Percentiles rank a stretch among this genome's conserved stretches.
phyloP scores from a whole-genome alignment of 2,329 filamentous ascomycete genomes.

The Pseudophaeomoniella oleicola region DNA sequence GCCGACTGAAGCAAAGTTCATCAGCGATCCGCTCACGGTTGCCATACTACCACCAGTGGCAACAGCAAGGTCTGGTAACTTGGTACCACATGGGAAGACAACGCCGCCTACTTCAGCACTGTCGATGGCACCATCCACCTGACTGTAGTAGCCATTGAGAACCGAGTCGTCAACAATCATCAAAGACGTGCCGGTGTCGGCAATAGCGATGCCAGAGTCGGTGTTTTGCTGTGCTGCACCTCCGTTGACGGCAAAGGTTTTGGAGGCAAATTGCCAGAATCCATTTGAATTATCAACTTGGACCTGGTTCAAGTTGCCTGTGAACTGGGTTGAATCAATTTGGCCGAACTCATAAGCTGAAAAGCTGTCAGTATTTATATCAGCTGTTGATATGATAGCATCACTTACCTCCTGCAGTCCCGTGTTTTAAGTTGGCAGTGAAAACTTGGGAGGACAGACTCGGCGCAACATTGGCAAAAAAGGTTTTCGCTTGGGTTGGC shows the following conservation, averaged over 20 bases:
- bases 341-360: constrained; percentile 56
- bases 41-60: constrained; percentile 35
- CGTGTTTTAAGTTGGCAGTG: constrained; percentile 52
- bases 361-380: background rate
- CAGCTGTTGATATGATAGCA: background rate
- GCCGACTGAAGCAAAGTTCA: constrained; percentile 40
- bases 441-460: constrained; percentile 52
- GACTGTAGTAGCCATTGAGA: constrained; percentile 44
- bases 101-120: constrained; percentile 31
- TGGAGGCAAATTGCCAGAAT: constrained; percentile 54
- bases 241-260: constrained; percentile 39
- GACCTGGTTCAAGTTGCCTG: constrained; percentile 46
- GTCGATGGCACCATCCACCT: constrained; percentile 37
- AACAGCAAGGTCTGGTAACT: constrained; percentile 40
- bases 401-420: constrained; percentile 31
- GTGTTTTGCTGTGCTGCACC: constrained; percentile 21
- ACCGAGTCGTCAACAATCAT: constrained; percentile 44
- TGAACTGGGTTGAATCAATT: constrained; percentile 50
- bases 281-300: constrained; percentile 46
- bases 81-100: constrained; percentile 41
- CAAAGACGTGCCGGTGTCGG: constrained; percentile 56
- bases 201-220: constrained; percentile 33
- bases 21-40: constrained; percentile 38
- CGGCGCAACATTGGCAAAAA: constrained; percentile 56
- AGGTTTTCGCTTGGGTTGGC: constrained; percentile 52